Conservation (phyloP, 768 basidiomycete genomes). For the Neoboletus brunneissimus region DNA sequence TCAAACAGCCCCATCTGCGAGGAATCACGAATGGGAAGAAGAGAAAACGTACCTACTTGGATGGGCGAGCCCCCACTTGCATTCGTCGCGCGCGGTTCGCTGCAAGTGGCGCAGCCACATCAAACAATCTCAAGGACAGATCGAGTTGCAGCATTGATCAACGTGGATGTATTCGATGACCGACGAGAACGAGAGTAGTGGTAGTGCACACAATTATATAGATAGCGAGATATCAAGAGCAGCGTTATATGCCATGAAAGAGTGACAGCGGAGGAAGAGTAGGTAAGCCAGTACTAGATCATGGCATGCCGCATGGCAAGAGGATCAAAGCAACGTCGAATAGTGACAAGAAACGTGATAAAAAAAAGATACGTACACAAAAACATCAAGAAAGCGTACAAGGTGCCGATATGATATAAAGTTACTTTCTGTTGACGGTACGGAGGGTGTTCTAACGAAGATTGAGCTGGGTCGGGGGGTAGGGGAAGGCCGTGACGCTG, state of each 20-base stretch:
- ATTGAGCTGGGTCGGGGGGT: constrained; percentile 24
- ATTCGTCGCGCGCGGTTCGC: neutral
- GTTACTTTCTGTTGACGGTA: neutral
- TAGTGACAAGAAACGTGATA: constrained; percentile 4
- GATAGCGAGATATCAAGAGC: neutral
- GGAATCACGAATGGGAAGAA: too few relatives aligned
- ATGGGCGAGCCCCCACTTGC: neutral
- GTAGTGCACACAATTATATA: constrained; percentile 10
- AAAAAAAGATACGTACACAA: constrained; percentile 13
- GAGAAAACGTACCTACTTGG: neutral
- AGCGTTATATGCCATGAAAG: constrained; percentile 10
- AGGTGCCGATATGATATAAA: neutral
- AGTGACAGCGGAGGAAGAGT: constrained; percentile 5
- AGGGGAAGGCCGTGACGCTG: constrained; percentile 30
- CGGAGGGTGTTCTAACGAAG: constrained; percentile 4
- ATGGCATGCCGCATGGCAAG: constrained; percentile 10
- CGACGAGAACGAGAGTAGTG: constrained; percentile 1
- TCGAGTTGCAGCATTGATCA: neutral
- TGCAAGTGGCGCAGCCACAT: neutral
- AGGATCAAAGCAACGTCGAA: constrained; percentile 5
- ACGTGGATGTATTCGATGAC: neutral
- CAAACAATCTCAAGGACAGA: neutral
- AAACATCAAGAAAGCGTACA: constrained; percentile 14
- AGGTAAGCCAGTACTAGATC: constrained; percentile 17
- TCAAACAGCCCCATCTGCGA: neutral